Base-by-base conservation (phyloP, 2,329 filamentous ascomycete genomes). In the Aspergillus piperis region DNA sequence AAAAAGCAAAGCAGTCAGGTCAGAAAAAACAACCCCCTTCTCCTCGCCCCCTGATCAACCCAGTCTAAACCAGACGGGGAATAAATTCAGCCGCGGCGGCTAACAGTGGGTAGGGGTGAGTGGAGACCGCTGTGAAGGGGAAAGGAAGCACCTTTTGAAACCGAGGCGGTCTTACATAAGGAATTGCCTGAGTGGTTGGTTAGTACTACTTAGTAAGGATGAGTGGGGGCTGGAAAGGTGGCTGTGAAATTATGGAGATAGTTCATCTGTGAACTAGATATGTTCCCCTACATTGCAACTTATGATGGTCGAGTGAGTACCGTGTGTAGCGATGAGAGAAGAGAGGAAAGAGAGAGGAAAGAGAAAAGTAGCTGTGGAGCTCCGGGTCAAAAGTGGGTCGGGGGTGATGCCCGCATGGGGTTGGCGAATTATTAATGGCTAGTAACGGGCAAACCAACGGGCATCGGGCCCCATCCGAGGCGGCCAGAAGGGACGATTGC, bases 41-140 rank as follows among this genome's bases (percentile, higher is more conserved):
- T 3, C 19, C 2, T 27, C 25, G 7, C 25, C 25, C 36, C 58
- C 58, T 61, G 58, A 58, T 61, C 61, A 52, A 47, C 61, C 39
- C 39, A 44, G 42, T 30, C 52, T 47, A 60, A 52, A 55, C 55
- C 42, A 21, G 36, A 61, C 59, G 41, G 44, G 27, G 50, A 56
- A 54, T 21, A 32, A 50, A 50, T 32, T 32, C 47, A 50, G 47
- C 47, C 47, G 47, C 47, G 47, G 47, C 47, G 47, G 47, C 47
- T 50, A 50, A 50, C 47, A 50, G 47, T 50, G 47, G 47, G 47
- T 27, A 13, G 39, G 39, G 5, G 8, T 17, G 41, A 21, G 19
- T 44, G 41, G 41, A n/a, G 17, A 21, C 17, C 17, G 5, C 8
- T 17, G 8, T 42, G 39, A 19, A 42, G n/a, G 39, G 39, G 25